Evolutionary conservation across 1,139 yeast genomes (phyloP), one percentile per base, ranked within the genome.

Genomic region (Yamadazyma diospyri): DNA sequence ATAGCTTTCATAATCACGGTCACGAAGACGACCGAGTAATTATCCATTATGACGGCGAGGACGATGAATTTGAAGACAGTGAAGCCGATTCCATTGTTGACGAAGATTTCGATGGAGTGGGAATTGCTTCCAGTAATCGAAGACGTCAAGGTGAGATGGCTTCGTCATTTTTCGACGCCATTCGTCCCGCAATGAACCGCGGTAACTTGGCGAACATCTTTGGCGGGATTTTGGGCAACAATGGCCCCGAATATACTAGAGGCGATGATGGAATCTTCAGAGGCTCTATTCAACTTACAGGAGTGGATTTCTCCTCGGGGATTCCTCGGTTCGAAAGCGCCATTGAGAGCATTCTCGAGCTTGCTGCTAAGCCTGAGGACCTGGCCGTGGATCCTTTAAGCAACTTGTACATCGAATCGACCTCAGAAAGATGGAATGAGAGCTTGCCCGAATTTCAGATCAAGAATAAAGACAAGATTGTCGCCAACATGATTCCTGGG

Each of bases 391-490:
- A 47, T 29, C 45, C 51, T 16, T 39, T 50, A 25, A 48, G 46
- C 32, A 44, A 44, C 30, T 45, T 64, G 43, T 61, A 58, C 30
- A 61, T 83, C 27, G 73, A 74, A 41, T 72, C 86, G 0, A 78
- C 89, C 0, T 48, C 60, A 9, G 82, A 81, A 36, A 69, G 95
- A 44, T 87, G 95, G 94, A 59, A 59, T 25, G 87, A 83, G 31
- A 65, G 75, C 7, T 60, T 72, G 33, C 61, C 66, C 23, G 59
- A 76, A 57, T 73, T 75, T 42, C 70, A 69, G 43, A 69, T 67
- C 11, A 64, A 63, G 22, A 59, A 59, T 11, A 59, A 58, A 26
- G 69, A 67, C 17, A 64, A 59, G 10, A 56, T 63, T 31, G 57
- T 70, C 6, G 46, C 61, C 35, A 60, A 77, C 35, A 58, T 76